Evolutionary conservation across 2,329 filamentous ascomycete species (phyloP), one percentile per base, ranked within the genome.

Genomic region (Cladophialophora yegresii): DNA sequence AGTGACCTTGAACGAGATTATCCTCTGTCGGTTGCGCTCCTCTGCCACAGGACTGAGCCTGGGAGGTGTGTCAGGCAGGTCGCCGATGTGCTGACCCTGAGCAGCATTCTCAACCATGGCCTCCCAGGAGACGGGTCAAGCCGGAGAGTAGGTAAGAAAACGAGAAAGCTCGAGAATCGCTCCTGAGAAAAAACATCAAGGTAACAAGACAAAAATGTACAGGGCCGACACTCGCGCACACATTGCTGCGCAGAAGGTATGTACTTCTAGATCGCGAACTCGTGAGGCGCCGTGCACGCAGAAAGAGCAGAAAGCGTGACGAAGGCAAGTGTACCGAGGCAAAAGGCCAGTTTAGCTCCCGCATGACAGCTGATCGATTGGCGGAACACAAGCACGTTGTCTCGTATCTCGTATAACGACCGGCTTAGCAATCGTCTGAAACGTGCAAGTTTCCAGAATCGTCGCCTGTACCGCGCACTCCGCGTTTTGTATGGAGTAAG

Each of bases 1-100:
- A 22, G 65, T 64, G 53, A 70, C 67, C 56, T 72, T 72, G 69
- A 72, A 70, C n/a, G 57, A 60, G 36, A 70, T 47, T 22, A 65
- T 58, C 53, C 64, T 68, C 47, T 62, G 55, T 33, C 61, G 57
- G 10, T 62, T 64, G 22, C 58, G 57, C 22, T 61, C 64, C 22
- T 67, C 64, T 55, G 43, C 54, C 28, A 22, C 54, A 26, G 61
- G n/a, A 13, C 28, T 59, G 20, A 30, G 33, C 51, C 32, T 60
- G 16, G 28, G 58, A 53, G 56, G 43, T 1, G 40, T 54, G 62
- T 61, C 54, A 12, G 61, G 36, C 50, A 63, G 43, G 32, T 26
- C 49, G 16, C 57, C 61, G 63, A 54, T 43, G 62, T 61, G 64
- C 53, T 20, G 61, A 33, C 51, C 58, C 45, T 32, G 26, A 47